Evolutionary conservation across 305 asterid genomes (phyloP), one percentile per base, ranked within the genome.

Genomic region (Fraxinus nigra): DNA sequence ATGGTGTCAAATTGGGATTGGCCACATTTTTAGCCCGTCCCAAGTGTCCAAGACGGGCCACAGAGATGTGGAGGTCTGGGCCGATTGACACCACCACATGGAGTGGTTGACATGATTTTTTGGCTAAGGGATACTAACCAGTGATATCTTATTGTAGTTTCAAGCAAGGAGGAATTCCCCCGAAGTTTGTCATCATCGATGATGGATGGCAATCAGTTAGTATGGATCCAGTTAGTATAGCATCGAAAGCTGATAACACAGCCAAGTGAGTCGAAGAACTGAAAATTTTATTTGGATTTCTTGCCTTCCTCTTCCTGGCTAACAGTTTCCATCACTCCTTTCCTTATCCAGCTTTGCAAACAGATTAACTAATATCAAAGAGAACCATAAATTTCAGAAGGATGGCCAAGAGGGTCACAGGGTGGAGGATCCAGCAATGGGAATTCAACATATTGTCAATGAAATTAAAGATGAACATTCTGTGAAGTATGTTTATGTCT

Each of bases 191-290:
- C 51, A 92, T 95, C 48, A 92, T 95, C 22, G 98, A 95, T 74
- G 98, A 95, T 84, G 98, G 98, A 75, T 95, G 98, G 98, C 98
- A 95, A 84, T 84, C 97, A 1, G 95, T 93, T 70, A 90, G 89
- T 24, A 90, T 93, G 98, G 98, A 95, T 87, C 93, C 94, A 34
- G 67, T 83, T 56, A 80, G 95, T 34, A 81, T 86, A 70, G 90
- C 75, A 82, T 75, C 86, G 22, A 70, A 85, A 88, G 93, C 92
- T 22, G 95, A 93, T 85, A 92, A 93, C 85, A 56, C 90, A 14
- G 98, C 98, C 74, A 93, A 95, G 98, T 93, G 84, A 87, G 92
- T 81, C 76, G 30, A 26, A 59, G 5, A 40, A 78, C 46, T 6
- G 18, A 80, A 56, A 78, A 9, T 4, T 16, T 14, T 72, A 5